Base-by-base conservation (phyloP, 2,329 filamentous ascomycete genomes). In the Lasiodiplodia theobromae region DNA sequence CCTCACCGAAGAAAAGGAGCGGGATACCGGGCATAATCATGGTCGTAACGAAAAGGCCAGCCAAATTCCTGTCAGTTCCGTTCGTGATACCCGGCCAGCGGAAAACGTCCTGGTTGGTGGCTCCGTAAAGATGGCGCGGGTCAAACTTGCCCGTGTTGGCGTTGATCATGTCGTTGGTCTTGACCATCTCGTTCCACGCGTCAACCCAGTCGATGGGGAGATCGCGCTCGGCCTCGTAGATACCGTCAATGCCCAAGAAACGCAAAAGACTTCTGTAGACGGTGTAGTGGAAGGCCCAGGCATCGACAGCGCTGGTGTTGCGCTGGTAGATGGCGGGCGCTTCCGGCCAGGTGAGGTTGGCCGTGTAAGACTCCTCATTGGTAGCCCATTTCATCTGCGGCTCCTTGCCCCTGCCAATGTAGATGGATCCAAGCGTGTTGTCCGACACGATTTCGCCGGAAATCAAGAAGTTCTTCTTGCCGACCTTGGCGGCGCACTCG, bases 31-130 rank as follows among this genome's bases (percentile, higher is more conserved):
- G 88, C 74, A 90, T 81, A 57, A 88, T 79, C 63, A 90, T 74
- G 0, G 87, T 88, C 1, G 86, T 87, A 54, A 90, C 82, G 72
- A 88, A 89, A 18, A 86, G 80, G 5, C 83, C 88, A 4, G 90
- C 77, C 7, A 89, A 78, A 74, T 87, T 85, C 54, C 86, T 82
- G 72, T 89, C 81, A 0, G 86, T 85, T 4, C 88, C 88, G 68
- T 87, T 83, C 47, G 81, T 79, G 28, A 90, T 80, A 11, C 86
- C 83, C 10, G 88, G 88, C 88, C 88, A 90, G 44, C 88, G 83
- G 72, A 90, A 87, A 8, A 90, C 87, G 74, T 91, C 88, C 77
- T 91, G 88, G 73, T 90, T 90, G 7, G 87, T 88, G 2, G 85
- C 84, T 60, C 88, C 88, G 73, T 86, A 90, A 83, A 90, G 85